phyloP scores from a whole-genome alignment of 192 early-diverging fungal species.

The Mortierella claussenii region DNA sequence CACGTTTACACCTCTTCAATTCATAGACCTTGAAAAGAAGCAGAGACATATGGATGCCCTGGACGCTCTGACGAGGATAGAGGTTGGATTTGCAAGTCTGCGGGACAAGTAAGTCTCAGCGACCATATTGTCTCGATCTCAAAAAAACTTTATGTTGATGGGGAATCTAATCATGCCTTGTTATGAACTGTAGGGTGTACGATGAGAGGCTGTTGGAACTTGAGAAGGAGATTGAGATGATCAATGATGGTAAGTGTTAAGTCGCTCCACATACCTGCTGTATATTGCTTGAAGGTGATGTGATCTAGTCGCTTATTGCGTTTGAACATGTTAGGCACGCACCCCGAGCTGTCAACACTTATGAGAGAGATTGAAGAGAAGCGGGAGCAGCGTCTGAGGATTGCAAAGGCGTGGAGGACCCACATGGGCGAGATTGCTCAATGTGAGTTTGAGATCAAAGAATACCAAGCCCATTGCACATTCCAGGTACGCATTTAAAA shows the following conservation, averaged over 20 bases:
- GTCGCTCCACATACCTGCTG: too few species aligned
- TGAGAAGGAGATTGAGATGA: constrained; percentile 62
- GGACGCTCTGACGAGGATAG: constrained; percentile 61
- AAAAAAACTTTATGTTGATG: too few species aligned
- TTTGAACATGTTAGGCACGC: constrained; percentile 50
- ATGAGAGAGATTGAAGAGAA: constrained; percentile 66
- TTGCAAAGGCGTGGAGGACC: constrained; percentile 56
- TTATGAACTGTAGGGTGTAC: constrained; percentile 56
- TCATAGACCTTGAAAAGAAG: constrained; percentile 57
- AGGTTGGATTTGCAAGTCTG: constrained; percentile 64
- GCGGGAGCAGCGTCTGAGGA: constrained; percentile 50
- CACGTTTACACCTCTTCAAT: background rate
- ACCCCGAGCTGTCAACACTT: constrained; percentile 60
- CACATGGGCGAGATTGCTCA: constrained; percentile 55
- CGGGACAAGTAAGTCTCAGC: constrained; percentile 59
- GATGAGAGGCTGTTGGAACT: constrained; percentile 64
- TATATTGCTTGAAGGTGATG: background rate
- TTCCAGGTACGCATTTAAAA: constrained; percentile 17
- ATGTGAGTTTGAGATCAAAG: constrained; percentile 58
- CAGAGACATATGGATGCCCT: constrained; percentile 59
- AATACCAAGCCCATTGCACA: constrained; percentile 62
- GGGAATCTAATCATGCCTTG: background rate
- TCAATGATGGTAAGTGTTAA: constrained; percentile 58
- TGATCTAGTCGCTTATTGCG: background rate
- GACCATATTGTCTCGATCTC: too few species aligned